phyloP scores from a whole-genome alignment of 495 filamentous ascomycete genomes.

The Penicillium lividum region DNA sequence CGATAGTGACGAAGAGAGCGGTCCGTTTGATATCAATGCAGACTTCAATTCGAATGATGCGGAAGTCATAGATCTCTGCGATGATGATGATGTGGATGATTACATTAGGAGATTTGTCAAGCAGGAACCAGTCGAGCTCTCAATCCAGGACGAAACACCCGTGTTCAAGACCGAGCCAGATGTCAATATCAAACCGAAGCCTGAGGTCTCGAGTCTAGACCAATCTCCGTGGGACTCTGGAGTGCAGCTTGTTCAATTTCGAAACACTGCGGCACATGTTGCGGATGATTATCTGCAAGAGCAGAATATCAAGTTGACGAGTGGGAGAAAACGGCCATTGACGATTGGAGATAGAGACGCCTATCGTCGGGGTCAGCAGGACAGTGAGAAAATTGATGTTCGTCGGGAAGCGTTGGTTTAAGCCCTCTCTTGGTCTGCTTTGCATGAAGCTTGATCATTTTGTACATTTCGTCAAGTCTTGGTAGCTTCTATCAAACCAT shows the following conservation, averaged over 20 bases:
- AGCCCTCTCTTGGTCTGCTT: no score
- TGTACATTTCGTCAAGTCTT: no score
- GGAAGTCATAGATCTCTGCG: conserved; percentile 13
- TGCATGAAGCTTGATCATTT: no score
- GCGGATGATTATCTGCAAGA: conserved; percentile 25
- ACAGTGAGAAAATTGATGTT: conserved; percentile 8
- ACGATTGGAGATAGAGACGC: conserved; percentile 10
- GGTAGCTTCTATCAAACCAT: no score
- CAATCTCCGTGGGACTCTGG: conserved; percentile 24
- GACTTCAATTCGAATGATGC: conserved; percentile 14
- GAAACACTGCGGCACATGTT: conserved; percentile 29
- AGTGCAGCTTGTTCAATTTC: conserved; percentile 32
- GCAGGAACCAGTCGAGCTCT: conserved; percentile 7
- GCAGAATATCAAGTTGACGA: conserved; percentile 15
- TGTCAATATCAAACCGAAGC: conserved; percentile 1
- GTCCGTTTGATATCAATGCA: not conserved
- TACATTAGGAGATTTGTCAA: conserved; percentile 16
- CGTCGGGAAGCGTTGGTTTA: no score
- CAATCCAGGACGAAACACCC: conserved; percentile 5
- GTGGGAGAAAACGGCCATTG: not conserved
- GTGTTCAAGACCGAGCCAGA: not conserved
- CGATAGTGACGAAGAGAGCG: not conserved
- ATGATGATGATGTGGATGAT: conserved; percentile 14
- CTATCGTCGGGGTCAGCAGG: conserved; percentile 13
- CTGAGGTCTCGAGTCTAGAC: not conserved